Evolutionary conservation across 805 yeast species (phyloP).

Genomic region (Candida chilensis): DNA sequence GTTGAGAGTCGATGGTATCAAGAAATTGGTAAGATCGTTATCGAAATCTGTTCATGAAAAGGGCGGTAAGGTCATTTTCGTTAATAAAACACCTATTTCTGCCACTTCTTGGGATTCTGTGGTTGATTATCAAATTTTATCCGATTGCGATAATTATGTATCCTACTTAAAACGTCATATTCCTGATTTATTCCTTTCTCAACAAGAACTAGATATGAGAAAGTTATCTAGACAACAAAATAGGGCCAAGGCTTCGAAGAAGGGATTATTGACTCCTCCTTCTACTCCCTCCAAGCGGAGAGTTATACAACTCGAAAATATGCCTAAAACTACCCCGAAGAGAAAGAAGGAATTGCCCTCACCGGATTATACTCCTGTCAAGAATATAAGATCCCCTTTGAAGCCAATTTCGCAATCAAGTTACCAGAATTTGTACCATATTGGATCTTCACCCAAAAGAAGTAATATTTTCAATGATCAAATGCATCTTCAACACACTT

Average conservation of each 20-base stretch:
- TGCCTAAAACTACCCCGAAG: background rate
- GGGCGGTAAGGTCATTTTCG: slow-evolving; percentile 56
- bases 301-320: background rate
- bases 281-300: background rate
- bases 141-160: slow-evolving; percentile 84
- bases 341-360: background rate
- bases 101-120: slow-evolving; percentile 57
- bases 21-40: slow-evolving; percentile 59
- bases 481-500: too few species aligned
- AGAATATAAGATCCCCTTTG: background rate
- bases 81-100: slow-evolving; percentile 62
- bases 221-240: slow-evolving; percentile 10
- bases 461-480: too few species aligned
- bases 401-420: background rate
- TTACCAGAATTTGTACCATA: too few species aligned
- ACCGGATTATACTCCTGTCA: background rate
- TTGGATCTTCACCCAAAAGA: too few species aligned
- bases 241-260: background rate
- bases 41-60: slow-evolving; percentile 66
- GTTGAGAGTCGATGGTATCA: slow-evolving; percentile 84
- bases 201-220: slow-evolving; percentile 36
- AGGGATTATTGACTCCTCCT: slow-evolving; percentile 1
- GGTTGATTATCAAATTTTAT: slow-evolving; percentile 70
- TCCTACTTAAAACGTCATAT: slow-evolving; percentile 37
- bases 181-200: slow-evolving; percentile 57